Percentiles rank a stretch among this genome's conserved stretches.
Conservation (phyloP, 495 filamentous ascomycete species). For the Penicillium coffeae region DNA sequence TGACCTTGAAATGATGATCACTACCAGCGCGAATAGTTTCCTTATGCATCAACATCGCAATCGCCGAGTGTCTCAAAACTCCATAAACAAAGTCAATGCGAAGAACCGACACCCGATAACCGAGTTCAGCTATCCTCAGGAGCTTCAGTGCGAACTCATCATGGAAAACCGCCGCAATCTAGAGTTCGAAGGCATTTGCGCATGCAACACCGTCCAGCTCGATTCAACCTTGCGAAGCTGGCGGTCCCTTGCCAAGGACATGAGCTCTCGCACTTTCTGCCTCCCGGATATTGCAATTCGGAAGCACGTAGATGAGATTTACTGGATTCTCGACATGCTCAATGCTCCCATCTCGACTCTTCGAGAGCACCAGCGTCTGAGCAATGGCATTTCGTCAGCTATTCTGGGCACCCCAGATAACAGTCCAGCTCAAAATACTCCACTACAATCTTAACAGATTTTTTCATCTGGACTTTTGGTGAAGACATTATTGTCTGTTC, state of each 20-base stretch:
- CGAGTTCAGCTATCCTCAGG: conserved; percentile 56
- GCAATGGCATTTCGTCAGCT: conserved; percentile 6
- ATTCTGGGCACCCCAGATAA: neutral
- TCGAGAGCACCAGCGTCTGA: conserved; percentile 36
- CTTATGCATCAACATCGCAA: conserved; percentile 41
- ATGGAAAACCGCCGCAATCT: conserved; percentile 45
- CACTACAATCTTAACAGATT: no score
- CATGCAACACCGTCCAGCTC: conserved; percentile 34
- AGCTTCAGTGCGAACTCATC: conserved; percentile 52
- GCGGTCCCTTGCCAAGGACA: conserved; percentile 46
- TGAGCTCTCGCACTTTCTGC: conserved; percentile 55
- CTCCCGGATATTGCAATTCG: conserved; percentile 49
- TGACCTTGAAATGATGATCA: conserved; percentile 54
- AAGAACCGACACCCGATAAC: conserved; percentile 52
- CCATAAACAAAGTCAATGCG: conserved; percentile 42
- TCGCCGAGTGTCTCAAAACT: conserved; percentile 43
- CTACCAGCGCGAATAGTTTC: conserved; percentile 49
- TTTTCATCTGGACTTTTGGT: no score
- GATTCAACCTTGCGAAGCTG: conserved; percentile 49
- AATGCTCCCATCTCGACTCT: conserved; percentile 39
- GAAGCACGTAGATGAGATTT: conserved; percentile 51
- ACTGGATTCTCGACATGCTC: conserved; percentile 52
- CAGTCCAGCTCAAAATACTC: neutral
- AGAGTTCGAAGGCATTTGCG: conserved; percentile 43
- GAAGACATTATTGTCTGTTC: no score